phyloP scores from a whole-genome alignment of 345 rosid species.

The Kernera saxatilis region DNA sequence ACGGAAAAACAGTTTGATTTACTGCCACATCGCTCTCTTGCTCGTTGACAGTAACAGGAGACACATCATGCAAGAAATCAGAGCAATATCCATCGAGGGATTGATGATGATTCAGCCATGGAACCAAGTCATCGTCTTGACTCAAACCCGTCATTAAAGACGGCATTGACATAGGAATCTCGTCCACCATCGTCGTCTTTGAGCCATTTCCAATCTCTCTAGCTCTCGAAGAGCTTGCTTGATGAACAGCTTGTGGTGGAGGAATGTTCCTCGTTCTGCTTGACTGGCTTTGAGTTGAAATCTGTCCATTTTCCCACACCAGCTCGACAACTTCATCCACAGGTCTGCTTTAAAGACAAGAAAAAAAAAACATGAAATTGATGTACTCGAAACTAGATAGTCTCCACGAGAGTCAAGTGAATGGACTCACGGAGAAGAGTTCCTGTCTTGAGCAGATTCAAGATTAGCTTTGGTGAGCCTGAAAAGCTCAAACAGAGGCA shows the following conservation, averaged over 20 bases:
- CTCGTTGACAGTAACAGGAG: constrained; percentile 50
- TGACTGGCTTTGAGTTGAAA: constrained; percentile 56
- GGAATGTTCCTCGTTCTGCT: constrained; percentile 40
- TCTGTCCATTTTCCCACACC: constrained; percentile 77
- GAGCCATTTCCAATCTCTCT: constrained; percentile 33
- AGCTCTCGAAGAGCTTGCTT: constrained; percentile 29
- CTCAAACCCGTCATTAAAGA: constrained; percentile 44
- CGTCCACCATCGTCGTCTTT: constrained; percentile 38
- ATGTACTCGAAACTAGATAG: background rate
- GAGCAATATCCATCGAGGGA: constrained; percentile 51
- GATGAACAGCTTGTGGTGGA: constrained; percentile 12
- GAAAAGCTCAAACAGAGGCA: constrained; percentile 87
- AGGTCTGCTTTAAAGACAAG: constrained; percentile 41
- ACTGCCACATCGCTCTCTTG: constrained; percentile 13
- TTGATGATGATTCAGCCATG: constrained; percentile 53
- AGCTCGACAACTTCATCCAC: constrained; percentile 61
- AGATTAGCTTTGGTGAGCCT: constrained; percentile 40
- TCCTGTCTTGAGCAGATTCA: constrained; percentile 40
- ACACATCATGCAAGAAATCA: constrained; percentile 52
- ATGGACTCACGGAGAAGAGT: constrained; percentile 52
- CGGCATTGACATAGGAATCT: constrained; percentile 42
- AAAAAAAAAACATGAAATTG: background rate
- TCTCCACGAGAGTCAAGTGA: background rate
- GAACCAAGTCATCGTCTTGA: constrained; percentile 64
- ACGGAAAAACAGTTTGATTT: constrained; percentile 33